A percentile compares a stretch with the other conserved stretches of the same genome.
Evolutionary conservation across 441 rosid genomes (phyloP).

Genomic region (Pelargonium australe): DNA sequence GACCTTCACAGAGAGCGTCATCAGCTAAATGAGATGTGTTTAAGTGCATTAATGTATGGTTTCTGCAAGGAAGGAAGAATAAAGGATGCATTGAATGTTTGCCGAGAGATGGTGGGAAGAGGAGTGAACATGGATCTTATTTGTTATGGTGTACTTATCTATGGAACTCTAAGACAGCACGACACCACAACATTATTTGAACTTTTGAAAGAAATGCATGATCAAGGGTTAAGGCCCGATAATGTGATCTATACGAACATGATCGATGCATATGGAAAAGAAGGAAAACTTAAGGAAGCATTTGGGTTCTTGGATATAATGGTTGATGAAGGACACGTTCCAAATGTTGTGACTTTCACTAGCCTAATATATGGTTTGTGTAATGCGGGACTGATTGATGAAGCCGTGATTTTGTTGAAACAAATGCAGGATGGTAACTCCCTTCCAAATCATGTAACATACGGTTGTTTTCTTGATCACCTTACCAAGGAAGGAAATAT

Average conservation of each 20-base stretch:
- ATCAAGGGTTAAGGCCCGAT: conserved; percentile 64
- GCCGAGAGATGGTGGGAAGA: conserved; percentile 61
- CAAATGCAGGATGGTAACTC: conserved; percentile 42
- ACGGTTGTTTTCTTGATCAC: conserved; percentile 66
- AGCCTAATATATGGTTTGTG: conserved; percentile 72
- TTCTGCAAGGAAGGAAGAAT: conserved; percentile 76
- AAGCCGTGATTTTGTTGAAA: conserved; percentile 59
- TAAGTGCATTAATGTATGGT: conserved; percentile 63
- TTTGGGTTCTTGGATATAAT: conserved; percentile 63
- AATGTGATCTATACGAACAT: conserved; percentile 62
- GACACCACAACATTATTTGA: conserved; percentile 39
- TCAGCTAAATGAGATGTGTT: conserved; percentile 76
- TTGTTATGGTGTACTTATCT: conserved; percentile 69
- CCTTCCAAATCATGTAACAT: conserved; percentile 68
- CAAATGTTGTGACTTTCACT: conserved; percentile 74
- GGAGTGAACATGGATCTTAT: conserved; percentile 74
- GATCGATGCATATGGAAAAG: conserved; percentile 69
- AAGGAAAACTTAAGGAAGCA: conserved; percentile 59
- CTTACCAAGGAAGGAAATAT: conserved; percentile 58
- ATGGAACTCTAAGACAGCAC: conserved; percentile 58
- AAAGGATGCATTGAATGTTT: conserved; percentile 51
- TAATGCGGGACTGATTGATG: conserved; percentile 57
- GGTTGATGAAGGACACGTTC: conserved; percentile 59
- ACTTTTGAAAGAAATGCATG: conserved; percentile 64
- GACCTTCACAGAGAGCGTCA: conserved; percentile 45